Evolutionary conservation across 257 asterid species (phyloP).

Genomic region (Thymus mandschuricus): DNA sequence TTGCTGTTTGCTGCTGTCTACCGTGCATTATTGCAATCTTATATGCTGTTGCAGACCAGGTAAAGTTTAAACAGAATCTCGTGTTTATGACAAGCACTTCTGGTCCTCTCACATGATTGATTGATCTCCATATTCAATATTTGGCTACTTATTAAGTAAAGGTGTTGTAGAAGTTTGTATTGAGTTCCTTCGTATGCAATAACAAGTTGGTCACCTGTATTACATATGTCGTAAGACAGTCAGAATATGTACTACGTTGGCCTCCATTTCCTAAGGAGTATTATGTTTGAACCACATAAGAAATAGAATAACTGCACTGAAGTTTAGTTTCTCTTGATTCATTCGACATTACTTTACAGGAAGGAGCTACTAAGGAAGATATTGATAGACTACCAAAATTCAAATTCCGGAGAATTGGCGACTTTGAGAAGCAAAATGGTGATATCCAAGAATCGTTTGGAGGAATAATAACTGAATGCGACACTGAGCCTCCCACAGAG

Average conservation of each 20-base stretch:
- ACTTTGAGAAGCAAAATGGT: constrained; percentile 87
- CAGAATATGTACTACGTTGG: background rate
- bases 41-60: constrained; percentile 99
- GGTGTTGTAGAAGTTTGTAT: background rate
- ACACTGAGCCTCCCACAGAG: constrained; percentile 71
- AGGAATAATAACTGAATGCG: constrained; percentile 87
- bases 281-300: too few species aligned
- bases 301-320: background rate
- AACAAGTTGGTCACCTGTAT: constrained; percentile 2
- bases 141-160: background rate
- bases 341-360: constrained; percentile 51
- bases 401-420: constrained; percentile 87
- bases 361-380: constrained; percentile 98
- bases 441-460: constrained; percentile 95
- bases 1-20: constrained; percentile 99
- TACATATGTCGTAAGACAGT: constrained; percentile 5
- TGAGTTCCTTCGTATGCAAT: background rate
- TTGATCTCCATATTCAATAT: background rate
- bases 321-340: background rate
- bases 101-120: constrained; percentile 3
- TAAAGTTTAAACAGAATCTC: constrained; percentile 28
- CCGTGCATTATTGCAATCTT: constrained; percentile 95
- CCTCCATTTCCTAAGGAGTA: constrained; percentile 1
- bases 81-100: constrained; percentile 3
- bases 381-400: constrained; percentile 82